Base-by-base conservation (phyloP, 768 basidiomycete genomes). In the Steccherinum ochraceum region DNA sequence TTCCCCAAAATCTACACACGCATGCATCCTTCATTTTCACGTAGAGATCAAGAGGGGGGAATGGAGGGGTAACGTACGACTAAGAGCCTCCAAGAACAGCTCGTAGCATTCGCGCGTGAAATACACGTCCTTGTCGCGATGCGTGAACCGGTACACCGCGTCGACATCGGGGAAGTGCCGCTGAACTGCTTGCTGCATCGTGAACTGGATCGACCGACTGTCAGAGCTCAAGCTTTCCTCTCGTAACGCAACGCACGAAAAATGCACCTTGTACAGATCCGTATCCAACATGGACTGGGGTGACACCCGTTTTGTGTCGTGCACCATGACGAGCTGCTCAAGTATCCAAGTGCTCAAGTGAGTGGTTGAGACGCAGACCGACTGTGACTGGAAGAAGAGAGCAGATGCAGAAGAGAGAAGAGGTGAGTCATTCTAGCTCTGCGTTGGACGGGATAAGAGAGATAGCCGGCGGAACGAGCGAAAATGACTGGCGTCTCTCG, bases 121-220 rank as follows among this genome's bases (percentile, higher is more conserved):
- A 16, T 74, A 69, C 50, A 79, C 77, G 40, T 74, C 69, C 35
- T 74, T 71, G 58, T 81, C 79, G 52, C 93, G 83, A 64, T 93
- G 87, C 1, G 83, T 91, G 67, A 95, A 94, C 35, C 77, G 77
- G 65, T 94, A 92, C 2, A 77, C 78, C 4, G 81, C 83, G n/a
- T 73, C 61, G 1, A 79, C 76, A 41, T 81, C 69, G n/a, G 85
- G 86, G 61, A 93, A 94, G 54, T 85, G 82, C 19, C 78, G 75
- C 51, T 84, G 60, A 20, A 97, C 83, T 0, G 92, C 93, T 68
- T 94, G 89, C 70, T 98, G 95, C 95, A 96, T 98, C 0, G 93
- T 89, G 44, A 96, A 73, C 91, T 54, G 10, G 21, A 39, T 21
- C 19, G 16, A 43, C 4, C 16, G 30, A 7, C 16, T 35, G 25